Base-by-base conservation (phyloP, 2,329 filamentous ascomycete species). In the Allantophomopsis lycopodina region DNA sequence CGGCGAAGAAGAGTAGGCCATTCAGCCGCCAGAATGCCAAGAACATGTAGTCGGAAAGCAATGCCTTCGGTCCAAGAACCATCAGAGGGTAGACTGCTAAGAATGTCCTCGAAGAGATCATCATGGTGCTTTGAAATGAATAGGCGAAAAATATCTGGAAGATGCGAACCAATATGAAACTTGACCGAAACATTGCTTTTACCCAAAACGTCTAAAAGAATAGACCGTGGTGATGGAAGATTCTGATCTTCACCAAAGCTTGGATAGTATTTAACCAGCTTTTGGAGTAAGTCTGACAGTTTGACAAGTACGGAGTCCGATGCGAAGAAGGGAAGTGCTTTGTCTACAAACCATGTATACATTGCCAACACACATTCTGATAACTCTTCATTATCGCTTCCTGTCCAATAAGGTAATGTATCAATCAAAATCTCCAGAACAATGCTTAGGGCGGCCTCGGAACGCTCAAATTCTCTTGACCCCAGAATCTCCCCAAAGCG, bases 1-100 rank as follows among this genome's bases (percentile, higher is more conserved):
- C 83, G 77, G 38, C 88, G 79, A 34, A 95, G 68, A 15, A 96
- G 67, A 1, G 88, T 94, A 43, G 86, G 79, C 84, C 89, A 96
- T 38, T 68, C 64, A 21, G 85, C 83, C 17, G 83, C 91, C 42
- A 98, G 63, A 40, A 77, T 76, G 1, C 82, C 75, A 10, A 96
- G 63, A 7, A 85, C 74, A 45, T 83, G 73, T 2, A 96, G 63
- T 5, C 91, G 79, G 46, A 94, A 73, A 1, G 86, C 84, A 48
- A 96, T 89, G 0, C 87, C 89, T 58, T 95, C 88, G 11, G 69
- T 61, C 58, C 78, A 79, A 23, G 77, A 73, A 4, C 72, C 64
- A 46, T 93, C 77, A 3, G 68, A 69, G 0, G 89, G 86, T n/a
- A 98, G 66, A 48, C 70, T 83, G 14, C 74, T 68, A n/a, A 93